phyloP scores from a whole-genome alignment of 2,329 filamentous ascomycete species.

The Trichoderma harzianum region DNA sequence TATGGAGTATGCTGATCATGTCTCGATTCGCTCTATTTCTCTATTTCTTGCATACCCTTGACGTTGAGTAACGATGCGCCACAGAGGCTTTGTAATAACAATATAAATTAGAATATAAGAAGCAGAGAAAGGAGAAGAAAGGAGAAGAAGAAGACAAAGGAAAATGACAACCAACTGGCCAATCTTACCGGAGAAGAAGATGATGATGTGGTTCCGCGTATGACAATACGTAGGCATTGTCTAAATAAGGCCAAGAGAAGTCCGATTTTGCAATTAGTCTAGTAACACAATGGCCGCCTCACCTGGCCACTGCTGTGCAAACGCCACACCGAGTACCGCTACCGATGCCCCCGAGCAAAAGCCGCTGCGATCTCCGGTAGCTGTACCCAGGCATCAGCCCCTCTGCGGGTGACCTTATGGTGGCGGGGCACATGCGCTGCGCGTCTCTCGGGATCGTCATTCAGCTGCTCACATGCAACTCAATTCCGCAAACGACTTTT shows the following conservation, averaged over 20 bases:
- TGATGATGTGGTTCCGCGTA: conserved; percentile 3
- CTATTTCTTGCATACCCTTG: background rate
- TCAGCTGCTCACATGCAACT: conserved; percentile 19
- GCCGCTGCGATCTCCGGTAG: background rate
- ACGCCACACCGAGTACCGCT: background rate
- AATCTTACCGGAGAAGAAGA: background rate
- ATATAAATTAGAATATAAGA: background rate
- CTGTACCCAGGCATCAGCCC: background rate
- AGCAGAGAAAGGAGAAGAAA: background rate
- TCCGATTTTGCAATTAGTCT: background rate
- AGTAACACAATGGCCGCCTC: background rate
- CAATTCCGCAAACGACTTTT: conserved; percentile 3
- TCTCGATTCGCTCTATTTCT: background rate
- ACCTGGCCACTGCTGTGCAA: background rate
- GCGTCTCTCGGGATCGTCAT: conserved; percentile 17
- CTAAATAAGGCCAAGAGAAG: background rate
- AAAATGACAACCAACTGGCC: background rate
- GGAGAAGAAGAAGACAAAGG: background rate
- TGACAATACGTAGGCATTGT: conserved; percentile 15
- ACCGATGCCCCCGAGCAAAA: background rate
- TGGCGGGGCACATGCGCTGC: conserved; percentile 19
- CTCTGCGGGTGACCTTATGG: background rate
- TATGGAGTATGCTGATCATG: background rate
- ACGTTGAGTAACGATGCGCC: background rate
- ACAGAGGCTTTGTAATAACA: background rate